A percentile compares a stretch with the other conserved stretches of the same genome.
Evolutionary conservation across 148 eudicot genomes (phyloP).

Genomic region (Rhododendron molle): DNA sequence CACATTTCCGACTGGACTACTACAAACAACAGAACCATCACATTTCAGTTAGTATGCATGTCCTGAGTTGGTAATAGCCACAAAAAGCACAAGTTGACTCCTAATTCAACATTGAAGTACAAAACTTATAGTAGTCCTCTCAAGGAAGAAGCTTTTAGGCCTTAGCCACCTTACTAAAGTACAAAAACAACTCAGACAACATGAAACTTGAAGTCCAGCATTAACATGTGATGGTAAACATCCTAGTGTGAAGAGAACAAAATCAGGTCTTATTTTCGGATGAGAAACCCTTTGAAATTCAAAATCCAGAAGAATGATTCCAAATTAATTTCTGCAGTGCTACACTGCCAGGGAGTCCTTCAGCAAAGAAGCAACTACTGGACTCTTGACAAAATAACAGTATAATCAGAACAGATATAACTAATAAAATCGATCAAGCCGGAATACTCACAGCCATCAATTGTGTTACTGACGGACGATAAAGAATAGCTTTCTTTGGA

Average conservation of each 20-base stretch:
- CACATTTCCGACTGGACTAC: background rate
- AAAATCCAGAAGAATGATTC: background rate
- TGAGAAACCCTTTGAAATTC: background rate
- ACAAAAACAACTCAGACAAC: background rate
- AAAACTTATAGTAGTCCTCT: background rate
- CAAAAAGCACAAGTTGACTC: background rate
- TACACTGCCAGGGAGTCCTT: background rate
- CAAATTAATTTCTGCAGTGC: background rate
- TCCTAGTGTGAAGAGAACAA: background rate
- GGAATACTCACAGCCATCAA: constrained; percentile 74
- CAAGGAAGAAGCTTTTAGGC: background rate
- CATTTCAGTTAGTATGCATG: background rate
- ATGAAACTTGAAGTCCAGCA: background rate
- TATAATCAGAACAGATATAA: background rate
- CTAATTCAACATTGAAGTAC: background rate
- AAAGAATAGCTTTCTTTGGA: constrained; percentile 83
- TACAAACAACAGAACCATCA: background rate
- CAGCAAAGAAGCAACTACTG: background rate
- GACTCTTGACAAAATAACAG: background rate
- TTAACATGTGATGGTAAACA: background rate
- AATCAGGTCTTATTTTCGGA: background rate
- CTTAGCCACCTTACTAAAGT: background rate
- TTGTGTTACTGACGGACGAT: constrained; percentile 81
- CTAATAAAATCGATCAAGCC: background rate
- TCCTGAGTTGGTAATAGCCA: background rate